Evolutionary conservation across 495 filamentous ascomycete species (phyloP).

Genomic region (Tuber microsphaerosporum): DNA sequence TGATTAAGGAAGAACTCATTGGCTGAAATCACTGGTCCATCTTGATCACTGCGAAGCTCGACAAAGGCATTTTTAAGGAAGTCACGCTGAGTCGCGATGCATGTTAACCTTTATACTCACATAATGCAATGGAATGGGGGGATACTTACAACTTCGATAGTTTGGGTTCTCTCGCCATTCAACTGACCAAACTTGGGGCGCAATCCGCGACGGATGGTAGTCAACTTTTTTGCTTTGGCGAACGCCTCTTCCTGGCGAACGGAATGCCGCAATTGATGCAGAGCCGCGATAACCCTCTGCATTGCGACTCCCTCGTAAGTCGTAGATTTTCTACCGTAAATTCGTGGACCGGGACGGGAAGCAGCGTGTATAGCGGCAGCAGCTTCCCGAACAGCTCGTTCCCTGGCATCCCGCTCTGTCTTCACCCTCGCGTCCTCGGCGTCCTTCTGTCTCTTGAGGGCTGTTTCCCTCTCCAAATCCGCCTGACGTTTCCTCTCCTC

Average conservation of each 20-base stretch:
- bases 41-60: conserved; percentile 22
- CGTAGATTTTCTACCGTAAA: conserved; percentile 32
- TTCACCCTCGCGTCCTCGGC: conserved; percentile 25
- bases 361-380: conserved; percentile 10
- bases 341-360: conserved; percentile 21
- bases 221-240: conserved; percentile 33
- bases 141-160: conserved; percentile 32
- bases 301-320: conserved; percentile 26
- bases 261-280: conserved; percentile 34
- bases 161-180: conserved; percentile 38
- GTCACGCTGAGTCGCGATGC: conserved; percentile 23
- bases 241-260: conserved; percentile 25
- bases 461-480: conserved; percentile 16
- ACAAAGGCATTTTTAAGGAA: conserved; percentile 30
- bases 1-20: conserved; percentile 58
- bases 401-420: conserved; percentile 17
- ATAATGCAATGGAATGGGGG: background rate
- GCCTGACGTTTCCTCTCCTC: conserved; percentile 30
- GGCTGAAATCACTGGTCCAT: conserved; percentile 58
- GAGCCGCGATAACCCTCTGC: conserved; percentile 32
- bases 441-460: conserved; percentile 21
- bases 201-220: conserved; percentile 34
- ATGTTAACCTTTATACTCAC: background rate
- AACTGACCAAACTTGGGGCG: conserved; percentile 40
- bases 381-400: conserved; percentile 10